A percentile compares a stretch with the other conserved stretches of the same genome.
These are phyloP conservation scores for sorghum (Sorghum bicolor) DNA, from an alignment of 176 grass and related monocot species.

Conservation along the genomic window DNA sequence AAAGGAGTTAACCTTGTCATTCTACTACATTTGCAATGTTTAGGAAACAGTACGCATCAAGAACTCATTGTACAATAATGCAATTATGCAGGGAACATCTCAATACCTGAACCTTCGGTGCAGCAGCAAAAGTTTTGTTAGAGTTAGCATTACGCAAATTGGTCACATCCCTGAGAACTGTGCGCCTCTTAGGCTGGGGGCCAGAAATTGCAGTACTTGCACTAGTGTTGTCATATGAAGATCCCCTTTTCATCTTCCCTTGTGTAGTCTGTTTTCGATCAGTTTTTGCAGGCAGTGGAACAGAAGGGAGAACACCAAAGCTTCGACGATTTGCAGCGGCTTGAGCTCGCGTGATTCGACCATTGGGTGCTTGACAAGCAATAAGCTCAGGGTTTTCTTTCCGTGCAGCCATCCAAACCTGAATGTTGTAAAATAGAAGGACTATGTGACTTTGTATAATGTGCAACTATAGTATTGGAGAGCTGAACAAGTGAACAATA, in stretches of 20 bases:
- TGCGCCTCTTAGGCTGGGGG: conserved; percentile 36
- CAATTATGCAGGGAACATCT: not conserved
- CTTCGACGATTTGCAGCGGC: conserved; percentile 32
- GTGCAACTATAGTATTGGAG: not conserved
- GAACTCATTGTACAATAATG: not conserved
- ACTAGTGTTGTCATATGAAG: conserved; percentile 29
- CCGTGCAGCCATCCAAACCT: conserved; percentile 25
- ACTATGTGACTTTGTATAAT: not conserved
- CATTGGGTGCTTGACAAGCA: conserved; percentile 20
- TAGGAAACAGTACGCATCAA: not conserved
- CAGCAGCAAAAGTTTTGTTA: not conserved
- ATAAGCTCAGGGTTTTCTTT: conserved; percentile 20
- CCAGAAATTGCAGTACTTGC: conserved; percentile 6
- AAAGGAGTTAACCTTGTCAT: not conserved
- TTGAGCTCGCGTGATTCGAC: conserved; percentile 41
- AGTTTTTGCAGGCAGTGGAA: conserved; percentile 3
- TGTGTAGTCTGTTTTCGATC: conserved; percentile 20
- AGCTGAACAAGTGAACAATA: not conserved
- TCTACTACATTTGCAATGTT: not conserved
- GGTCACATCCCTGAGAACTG: conserved; percentile 46
- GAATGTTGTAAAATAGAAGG: not conserved
- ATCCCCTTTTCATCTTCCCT: conserved; percentile 31
- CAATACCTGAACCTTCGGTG: conserved; percentile 39
- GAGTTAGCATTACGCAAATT: conserved; percentile 28
- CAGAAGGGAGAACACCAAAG: not conserved